Evolutionary conservation across 768 basidiomycete species (phyloP).

Genomic region (Sporobolomyces phaffii): DNA sequence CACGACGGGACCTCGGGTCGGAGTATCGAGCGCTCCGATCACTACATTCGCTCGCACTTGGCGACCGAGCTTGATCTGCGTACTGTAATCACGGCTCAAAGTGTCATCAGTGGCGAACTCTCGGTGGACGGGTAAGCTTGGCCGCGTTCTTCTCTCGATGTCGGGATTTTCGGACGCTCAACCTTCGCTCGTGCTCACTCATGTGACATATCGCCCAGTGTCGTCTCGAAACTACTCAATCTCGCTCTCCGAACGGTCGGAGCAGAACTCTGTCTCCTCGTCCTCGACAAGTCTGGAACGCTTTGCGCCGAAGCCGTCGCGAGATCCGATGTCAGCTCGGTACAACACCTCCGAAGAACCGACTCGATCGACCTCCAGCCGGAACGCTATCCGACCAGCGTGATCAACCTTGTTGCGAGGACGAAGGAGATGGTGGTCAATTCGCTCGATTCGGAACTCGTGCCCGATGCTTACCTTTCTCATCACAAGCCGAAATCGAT

Average conservation of each 20-base stretch:
- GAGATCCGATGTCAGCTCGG: slow-evolving; percentile 7
- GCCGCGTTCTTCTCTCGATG: background rate
- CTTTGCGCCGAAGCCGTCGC: slow-evolving; percentile 32
- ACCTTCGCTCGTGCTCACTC: too few relatives aligned
- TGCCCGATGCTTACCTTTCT: slow-evolving; percentile 14
- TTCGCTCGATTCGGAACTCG: slow-evolving; percentile 10
- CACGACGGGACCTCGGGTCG: background rate
- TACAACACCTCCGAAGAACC: slow-evolving; percentile 26
- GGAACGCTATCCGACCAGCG: slow-evolving; percentile 22
- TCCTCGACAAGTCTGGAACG: slow-evolving; percentile 33
- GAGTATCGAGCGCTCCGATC: slow-evolving; percentile 9
- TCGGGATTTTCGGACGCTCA: too few relatives aligned
- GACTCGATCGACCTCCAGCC: slow-evolving; percentile 28
- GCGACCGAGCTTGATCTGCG: slow-evolving; percentile 35
- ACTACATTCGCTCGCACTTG: slow-evolving; percentile 8
- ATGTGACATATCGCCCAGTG: background rate
- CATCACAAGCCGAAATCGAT: slow-evolving; percentile 17
- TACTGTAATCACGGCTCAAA: slow-evolving; percentile 19
- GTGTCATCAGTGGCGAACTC: slow-evolving; percentile 20
- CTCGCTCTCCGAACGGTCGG: slow-evolving; percentile 32
- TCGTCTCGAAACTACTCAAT: slow-evolving; percentile 36
- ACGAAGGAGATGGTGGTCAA: slow-evolving; percentile 30
- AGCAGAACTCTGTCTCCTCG: slow-evolving; percentile 34
- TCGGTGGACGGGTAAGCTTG: slow-evolving; percentile 24
- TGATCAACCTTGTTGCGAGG: slow-evolving; percentile 32